Percentiles rank a stretch among this genome's conserved stretches.
These are phyloP conservation scores for Polysphondylium violaceum DNA, from an alignment of 78 protist genomes.

Conservation along the genomic window DNA sequence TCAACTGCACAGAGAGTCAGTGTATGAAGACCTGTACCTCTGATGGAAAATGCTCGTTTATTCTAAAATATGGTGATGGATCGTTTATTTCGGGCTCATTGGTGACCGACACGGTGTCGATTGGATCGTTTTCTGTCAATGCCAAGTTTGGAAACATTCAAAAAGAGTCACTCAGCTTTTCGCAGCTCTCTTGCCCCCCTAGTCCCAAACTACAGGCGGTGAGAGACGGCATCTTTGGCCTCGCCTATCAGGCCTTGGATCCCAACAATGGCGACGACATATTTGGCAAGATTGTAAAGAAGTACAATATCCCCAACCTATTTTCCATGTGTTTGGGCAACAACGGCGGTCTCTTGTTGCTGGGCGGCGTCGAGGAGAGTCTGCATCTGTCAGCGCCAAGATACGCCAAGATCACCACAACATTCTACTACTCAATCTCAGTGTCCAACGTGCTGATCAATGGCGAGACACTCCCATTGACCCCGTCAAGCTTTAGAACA, in stretches of 20 bases:
- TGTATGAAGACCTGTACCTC: not conserved
- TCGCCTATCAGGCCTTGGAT: slow-evolving; percentile 26
- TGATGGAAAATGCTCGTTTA: not conserved
- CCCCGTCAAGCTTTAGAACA: not conserved
- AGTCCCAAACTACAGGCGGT: not conserved
- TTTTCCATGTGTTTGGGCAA: slow-evolving; percentile 65
- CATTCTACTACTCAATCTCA: not conserved
- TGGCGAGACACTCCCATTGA: not conserved
- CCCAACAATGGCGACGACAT: slow-evolving; percentile 63
- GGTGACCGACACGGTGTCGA: slow-evolving; percentile 20
- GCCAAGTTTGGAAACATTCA: slow-evolving; percentile 50
- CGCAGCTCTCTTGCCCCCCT: slow-evolving; percentile 33
- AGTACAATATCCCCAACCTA: slow-evolving; percentile 17
- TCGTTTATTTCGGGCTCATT: slow-evolving; percentile 26
- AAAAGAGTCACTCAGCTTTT: slow-evolving; percentile 37
- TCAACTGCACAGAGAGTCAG: not conserved
- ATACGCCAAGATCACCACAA: slow-evolving; percentile 13
- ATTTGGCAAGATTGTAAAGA: not conserved
- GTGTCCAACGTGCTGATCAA: not conserved
- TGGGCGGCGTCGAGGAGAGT: slow-evolving; percentile 28
- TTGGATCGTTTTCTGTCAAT: slow-evolving; percentile 9
- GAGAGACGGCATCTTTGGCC: slow-evolving; percentile 61
- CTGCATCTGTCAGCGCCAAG: not conserved
- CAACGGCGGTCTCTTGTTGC: slow-evolving; percentile 48
- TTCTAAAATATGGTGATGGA: slow-evolving; percentile 26